Percentiles rank a stretch among this genome's conserved stretches.
Evolutionary conservation across 495 filamentous ascomycete genomes (phyloP).

Genomic region (Aspergillus egyptiacus): DNA sequence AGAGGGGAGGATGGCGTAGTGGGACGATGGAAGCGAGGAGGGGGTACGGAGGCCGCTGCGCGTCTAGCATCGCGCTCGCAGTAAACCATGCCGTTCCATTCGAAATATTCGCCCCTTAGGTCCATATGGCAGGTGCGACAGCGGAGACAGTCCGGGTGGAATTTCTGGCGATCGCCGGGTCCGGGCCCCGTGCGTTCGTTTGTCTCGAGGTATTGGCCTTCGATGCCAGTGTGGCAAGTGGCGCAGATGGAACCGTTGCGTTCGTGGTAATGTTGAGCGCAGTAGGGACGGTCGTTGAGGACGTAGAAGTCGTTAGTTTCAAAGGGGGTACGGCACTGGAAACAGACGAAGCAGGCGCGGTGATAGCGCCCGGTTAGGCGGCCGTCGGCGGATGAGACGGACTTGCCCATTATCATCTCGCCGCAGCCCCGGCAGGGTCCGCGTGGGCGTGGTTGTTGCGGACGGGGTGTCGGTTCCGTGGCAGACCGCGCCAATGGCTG

Average conservation of each 20-base stretch:
- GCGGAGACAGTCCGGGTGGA: conserved; percentile 80
- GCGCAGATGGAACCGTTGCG: conserved; percentile 81
- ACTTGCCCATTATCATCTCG: conserved; percentile 77
- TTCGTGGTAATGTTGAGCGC: conserved; percentile 87
- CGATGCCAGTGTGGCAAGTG: conserved; percentile 77
- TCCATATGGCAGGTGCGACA: conserved; percentile 54
- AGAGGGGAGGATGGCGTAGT: conserved; percentile 29
- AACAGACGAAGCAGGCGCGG: conserved; percentile 88
- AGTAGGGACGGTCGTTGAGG: conserved; percentile 77
- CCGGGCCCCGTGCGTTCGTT: conserved; percentile 30
- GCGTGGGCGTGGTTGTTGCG: conserved; percentile 43
- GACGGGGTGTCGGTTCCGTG: conserved; percentile 17
- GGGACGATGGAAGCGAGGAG: conserved; percentile 28
- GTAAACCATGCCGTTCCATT: conserved; percentile 59
- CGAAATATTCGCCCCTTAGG: conserved; percentile 65
- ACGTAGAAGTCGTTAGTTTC: conserved; percentile 91
- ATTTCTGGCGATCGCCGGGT: conserved; percentile 60
- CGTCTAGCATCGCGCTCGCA: conserved; percentile 82
- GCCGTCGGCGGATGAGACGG: conserved; percentile 87
- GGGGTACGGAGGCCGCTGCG: conserved; percentile 42
- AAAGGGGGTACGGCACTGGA: conserved; percentile 75
- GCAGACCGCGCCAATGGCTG: conserved; percentile 21
- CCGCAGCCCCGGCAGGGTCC: conserved; percentile 81
- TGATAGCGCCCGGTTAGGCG: conserved; percentile 91
- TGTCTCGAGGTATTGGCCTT: conserved; percentile 92